A percentile compares a stretch with the other conserved stretches of the same genome.
Conservation (phyloP, 768 basidiomycete species). For the Pisolithus albus region DNA sequence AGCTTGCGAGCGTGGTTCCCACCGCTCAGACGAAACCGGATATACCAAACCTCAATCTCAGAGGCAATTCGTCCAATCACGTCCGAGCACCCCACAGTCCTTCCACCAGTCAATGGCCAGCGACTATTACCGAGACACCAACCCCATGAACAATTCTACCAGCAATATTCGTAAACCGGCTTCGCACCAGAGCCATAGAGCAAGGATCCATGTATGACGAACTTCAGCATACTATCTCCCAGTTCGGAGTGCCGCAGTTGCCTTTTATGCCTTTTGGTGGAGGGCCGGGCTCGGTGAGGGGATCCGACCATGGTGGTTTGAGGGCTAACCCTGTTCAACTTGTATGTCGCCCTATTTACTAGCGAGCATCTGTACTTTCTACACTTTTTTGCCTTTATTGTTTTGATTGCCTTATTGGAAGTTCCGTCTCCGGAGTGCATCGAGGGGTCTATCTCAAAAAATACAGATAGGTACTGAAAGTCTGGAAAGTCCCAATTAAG, state of each 20-base stretch:
- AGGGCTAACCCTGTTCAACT: too few species aligned
- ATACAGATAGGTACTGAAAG: too few species aligned
- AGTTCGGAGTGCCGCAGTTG: conserved; percentile 51
- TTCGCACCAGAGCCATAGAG: conserved; percentile 40
- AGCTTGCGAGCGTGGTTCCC: conserved; percentile 79
- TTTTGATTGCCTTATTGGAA: too few species aligned
- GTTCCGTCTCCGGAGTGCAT: too few species aligned
- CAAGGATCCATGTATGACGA: conserved; percentile 36
- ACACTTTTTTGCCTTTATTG: too few species aligned
- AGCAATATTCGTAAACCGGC: conserved; percentile 46
- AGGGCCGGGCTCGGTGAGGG: conserved; percentile 56
- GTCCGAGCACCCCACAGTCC: conserved; percentile 57
- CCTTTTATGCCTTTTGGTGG: conserved; percentile 66
- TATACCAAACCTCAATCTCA: conserved; percentile 60
- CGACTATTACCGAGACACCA: conserved; percentile 89
- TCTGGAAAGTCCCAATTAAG: too few species aligned
- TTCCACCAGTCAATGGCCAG: conserved; percentile 69
- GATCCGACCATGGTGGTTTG: conserved; percentile 64
- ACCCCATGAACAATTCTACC: conserved; percentile 56
- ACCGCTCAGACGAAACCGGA: conserved; percentile 67
- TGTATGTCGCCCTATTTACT: too few species aligned
- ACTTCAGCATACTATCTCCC: conserved; percentile 39
- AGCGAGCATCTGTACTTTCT: too few species aligned
- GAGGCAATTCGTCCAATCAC: conserved; percentile 46
- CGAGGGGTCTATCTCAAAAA: too few species aligned